phyloP scores from a whole-genome alignment of 1,139 yeast genomes.

The Scheffersomyces segobiensis region DNA sequence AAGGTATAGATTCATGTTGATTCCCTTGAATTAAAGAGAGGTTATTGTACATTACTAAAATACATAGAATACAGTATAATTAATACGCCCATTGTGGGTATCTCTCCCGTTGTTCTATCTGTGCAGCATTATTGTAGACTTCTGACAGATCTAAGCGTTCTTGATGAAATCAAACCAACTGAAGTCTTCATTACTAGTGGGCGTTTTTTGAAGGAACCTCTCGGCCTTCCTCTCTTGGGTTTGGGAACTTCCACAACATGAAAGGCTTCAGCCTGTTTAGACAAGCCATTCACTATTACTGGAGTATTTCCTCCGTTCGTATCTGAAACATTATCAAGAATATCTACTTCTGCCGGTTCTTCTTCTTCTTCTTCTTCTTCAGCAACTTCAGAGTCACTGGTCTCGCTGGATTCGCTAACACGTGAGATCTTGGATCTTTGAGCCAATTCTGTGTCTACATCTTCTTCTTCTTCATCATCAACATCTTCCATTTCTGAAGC shows the following conservation, averaged over 20 bases:
- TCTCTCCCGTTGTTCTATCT: background rate
- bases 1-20: conserved; percentile 12
- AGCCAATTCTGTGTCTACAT: background rate
- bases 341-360: background rate
- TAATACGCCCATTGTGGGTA: background rate
- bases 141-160: background rate
- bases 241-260: background rate
- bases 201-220: background rate
- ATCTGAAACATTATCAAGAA: background rate
- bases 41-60: conserved; percentile 5
- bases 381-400: conserved; percentile 13
- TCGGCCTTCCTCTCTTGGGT: background rate
- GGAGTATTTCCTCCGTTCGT: background rate
- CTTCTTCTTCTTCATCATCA: conserved; percentile 11
- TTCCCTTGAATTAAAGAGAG: background rate
- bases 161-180: background rate
- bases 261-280: background rate
- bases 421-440: background rate
- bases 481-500: conserved; percentile 3
- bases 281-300: background rate
- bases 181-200: background rate
- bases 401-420: background rate
- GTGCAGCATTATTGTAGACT: background rate
- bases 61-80: conserved; percentile 8
- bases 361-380: conserved; percentile 8